Percentiles rank a stretch among this genome's conserved stretches.
phyloP scores from a whole-genome alignment of 805 yeast species.

The Suhomyces kilbournensis region DNA sequence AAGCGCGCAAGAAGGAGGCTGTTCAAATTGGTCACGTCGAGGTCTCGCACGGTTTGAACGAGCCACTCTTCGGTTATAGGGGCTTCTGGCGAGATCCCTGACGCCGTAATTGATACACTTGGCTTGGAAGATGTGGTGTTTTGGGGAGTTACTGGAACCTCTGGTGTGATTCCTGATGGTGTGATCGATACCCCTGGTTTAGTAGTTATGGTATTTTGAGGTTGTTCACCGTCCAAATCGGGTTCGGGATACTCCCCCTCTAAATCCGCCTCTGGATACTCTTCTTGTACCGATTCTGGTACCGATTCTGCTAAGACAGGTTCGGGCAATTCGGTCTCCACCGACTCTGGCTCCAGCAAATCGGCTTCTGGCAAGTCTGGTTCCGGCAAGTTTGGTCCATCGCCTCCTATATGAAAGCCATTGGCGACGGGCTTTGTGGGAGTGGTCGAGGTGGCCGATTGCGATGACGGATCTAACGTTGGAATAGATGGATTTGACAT shows the following conservation, averaged over 20 bases:
- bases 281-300: background rate
- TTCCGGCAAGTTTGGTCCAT: background rate
- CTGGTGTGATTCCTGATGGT: conserved; percentile 9
- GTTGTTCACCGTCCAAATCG: background rate
- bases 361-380: background rate
- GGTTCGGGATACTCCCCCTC: background rate
- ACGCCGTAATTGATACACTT: background rate
- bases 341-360: background rate
- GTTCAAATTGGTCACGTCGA: background rate
- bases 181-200: background rate
- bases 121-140: background rate
- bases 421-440: background rate
- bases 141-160: conserved; percentile 17
- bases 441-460: background rate
- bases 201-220: background rate
- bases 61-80: conserved; percentile 20
- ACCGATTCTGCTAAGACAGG: background rate
- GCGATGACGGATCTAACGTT: background rate
- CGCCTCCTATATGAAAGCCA: background rate
- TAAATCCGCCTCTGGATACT: background rate
- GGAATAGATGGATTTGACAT: background rate
- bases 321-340: background rate
- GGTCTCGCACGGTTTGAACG: conserved; percentile 8
- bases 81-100: conserved; percentile 13
- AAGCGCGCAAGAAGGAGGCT: conserved; percentile 25